Base-by-base conservation (phyloP, 2,329 filamentous ascomycete species). In the Chaetomiaceae sp. region DNA sequence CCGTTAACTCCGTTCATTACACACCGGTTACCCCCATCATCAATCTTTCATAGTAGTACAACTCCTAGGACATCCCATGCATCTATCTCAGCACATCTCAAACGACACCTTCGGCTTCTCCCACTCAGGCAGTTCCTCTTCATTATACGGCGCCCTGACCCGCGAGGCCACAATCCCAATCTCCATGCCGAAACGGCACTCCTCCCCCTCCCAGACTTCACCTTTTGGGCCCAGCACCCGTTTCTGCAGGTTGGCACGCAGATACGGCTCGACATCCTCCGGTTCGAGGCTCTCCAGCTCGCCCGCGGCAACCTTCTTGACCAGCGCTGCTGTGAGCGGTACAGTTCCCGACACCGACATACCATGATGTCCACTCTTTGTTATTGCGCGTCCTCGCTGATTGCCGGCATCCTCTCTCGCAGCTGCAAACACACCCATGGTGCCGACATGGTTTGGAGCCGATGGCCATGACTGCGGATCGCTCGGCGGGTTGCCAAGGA, bases 391-490 rank as follows among this genome's bases (percentile, higher is more conserved):
- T 34, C 42, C 3, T 24, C 15, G 11, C 8, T 22, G 6, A 42
- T 45, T 12, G 43, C 32, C 46, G 29, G 48, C 45, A 49, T 51
- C 49, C 24, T 39, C 53, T 14, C n/a, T 11, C 3, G 20, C 38
- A 8, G 34, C 15, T 9, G 73, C 66, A 51, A 81, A 79, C 12
- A 81, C 67, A 14, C 74, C 76, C 53, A 83, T 74, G 0, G 76
- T 76, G 2, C 84, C 84, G 3, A 84, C 72, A 9, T 84, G 70
- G 50, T 76, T 81, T 1, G 65, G 58, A 0, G 76, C 72, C 33
- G 62, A 60, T 1, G 70, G 59, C 82, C 83, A 86, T 1, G 61
- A 56, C 5, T 53, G 52, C 1, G 68, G 57, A 32, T 79, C 67
- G 3, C 58, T 54, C 0, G 74, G 67, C 2, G 71, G 66, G 2